These are phyloP conservation scores for Gossypium stocksii DNA, from an alignment of 345 rosid species.

Conservation along the genomic window DNA sequence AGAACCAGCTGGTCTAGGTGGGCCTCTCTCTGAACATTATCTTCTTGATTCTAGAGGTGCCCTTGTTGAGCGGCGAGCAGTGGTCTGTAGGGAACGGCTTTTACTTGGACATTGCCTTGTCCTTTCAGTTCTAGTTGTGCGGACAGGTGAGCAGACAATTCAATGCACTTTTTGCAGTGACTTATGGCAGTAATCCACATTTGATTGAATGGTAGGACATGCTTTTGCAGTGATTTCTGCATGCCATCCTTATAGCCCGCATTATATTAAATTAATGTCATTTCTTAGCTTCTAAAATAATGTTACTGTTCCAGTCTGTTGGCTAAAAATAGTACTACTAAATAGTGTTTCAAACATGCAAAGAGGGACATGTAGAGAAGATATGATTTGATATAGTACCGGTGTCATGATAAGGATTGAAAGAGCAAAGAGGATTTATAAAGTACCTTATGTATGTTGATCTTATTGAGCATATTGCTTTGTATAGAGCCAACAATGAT, in stretches of 20 bases:
- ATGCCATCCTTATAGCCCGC: neutral
- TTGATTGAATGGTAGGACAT: neutral
- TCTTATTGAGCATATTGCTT: neutral
- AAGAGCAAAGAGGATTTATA: neutral
- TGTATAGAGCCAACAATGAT: neutral
- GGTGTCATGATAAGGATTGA: neutral
- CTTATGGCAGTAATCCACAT: neutral
- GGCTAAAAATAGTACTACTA: neutral
- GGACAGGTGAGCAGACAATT: slow-evolving; percentile 55
- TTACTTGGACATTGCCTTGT: slow-evolving; percentile 89
- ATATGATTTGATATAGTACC: neutral
- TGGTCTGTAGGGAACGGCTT: slow-evolving; percentile 79
- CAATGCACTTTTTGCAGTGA: neutral
- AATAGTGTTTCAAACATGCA: neutral
- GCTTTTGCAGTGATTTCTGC: neutral
- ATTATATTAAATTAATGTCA: neutral
- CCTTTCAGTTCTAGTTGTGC: slow-evolving; percentile 74
- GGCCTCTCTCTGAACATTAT: slow-evolving; percentile 68
- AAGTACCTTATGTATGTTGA: neutral
- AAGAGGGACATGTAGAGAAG: neutral
- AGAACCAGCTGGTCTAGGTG: slow-evolving; percentile 94
- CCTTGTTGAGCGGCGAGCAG: slow-evolving; percentile 81
- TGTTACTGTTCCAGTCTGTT: neutral
- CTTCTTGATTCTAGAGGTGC: slow-evolving; percentile 89
- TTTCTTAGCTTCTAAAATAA: neutral